Percentiles rank a stretch among this genome's conserved stretches.
Conservation (phyloP, 768 basidiomycete genomes). For the Gymnopilus dilepis region DNA sequence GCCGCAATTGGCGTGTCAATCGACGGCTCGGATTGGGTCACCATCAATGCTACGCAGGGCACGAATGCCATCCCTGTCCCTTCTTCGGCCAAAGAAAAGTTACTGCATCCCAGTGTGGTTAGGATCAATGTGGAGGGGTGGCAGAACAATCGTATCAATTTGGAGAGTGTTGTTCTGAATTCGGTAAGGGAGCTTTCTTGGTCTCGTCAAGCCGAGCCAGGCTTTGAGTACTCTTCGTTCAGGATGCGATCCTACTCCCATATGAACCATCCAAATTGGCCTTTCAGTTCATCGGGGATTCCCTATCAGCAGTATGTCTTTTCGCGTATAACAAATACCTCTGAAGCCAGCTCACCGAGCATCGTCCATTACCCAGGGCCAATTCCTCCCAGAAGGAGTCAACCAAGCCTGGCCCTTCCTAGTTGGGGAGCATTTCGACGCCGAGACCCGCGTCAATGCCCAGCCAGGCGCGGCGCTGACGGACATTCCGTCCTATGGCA, state of each 20-base stretch:
- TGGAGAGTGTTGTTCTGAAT: conserved; percentile 53
- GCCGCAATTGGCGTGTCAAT: conserved; percentile 54
- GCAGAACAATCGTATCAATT: conserved; percentile 62
- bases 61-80: conserved; percentile 48
- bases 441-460: conserved; percentile 55
- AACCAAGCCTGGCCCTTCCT: conserved; percentile 64
- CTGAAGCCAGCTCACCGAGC: not conserved
- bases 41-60: conserved; percentile 53
- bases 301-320: conserved; percentile 53
- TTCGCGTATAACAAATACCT: too few species aligned
- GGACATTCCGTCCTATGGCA: conserved; percentile 58
- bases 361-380: conserved; percentile 42
- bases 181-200: conserved; percentile 32
- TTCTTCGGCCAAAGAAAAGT: not conserved
- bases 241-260: conserved; percentile 53
- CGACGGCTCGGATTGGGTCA: conserved; percentile 49
- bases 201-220: not conserved
- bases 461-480: conserved; percentile 60
- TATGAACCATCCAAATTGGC: conserved; percentile 49
- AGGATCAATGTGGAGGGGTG: conserved; percentile 60
- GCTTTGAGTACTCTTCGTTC: not conserved
- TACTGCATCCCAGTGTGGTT: conserved; percentile 34
- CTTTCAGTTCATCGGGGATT: conserved; percentile 66
- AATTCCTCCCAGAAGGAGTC: conserved; percentile 57
- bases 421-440: conserved; percentile 54